Base-by-base conservation (phyloP, 208 protist species). In the Leishmania major region DNA sequence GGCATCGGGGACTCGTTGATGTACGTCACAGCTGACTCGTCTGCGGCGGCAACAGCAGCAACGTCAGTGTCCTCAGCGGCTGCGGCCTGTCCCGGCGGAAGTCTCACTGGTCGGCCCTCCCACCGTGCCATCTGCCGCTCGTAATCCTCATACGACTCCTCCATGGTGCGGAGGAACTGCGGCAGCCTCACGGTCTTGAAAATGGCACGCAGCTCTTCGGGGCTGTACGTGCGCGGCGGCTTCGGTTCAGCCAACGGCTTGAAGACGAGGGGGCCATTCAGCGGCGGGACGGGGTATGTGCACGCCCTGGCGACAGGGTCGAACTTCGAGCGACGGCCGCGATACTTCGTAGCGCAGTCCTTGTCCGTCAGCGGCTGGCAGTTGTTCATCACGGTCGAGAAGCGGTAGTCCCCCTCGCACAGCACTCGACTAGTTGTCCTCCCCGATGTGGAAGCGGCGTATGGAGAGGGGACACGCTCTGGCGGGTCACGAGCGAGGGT, bases 371-470 rank as follows among this genome's bases (percentile, higher is more conserved):
- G 82, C 47, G 82, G 82, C 77, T 67, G 59, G 43, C 82, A 85
- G 17, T 45, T 45, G 47, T 79, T 67, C n/a, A 53, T 73, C 60
- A 15, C 40, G 8, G 51, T 60, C 40, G 82, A 85, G 64, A 85
- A 81, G 60, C 82, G 82, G 73, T 82, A 81, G 77, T 85, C 82
- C 25, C 82, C 82, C 22, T 78, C 59, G 73, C 82, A 85, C 60
- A 85, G 66, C 37, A 85, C 77, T 66, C 77, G 82, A 77, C 77
- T 79, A 7, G 71, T 79, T 40, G 49, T 69, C n/a, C 11, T 57
- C 62, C 75, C 59, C 79, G 71, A 73, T 43, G 73, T 79, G 35
- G 72, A 53, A 8, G 77, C 82, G 55, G 72, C 72, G 77, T 85
- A 85, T 10, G 82, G 82, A 2, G 82, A 81, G 25, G 77, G 77